Percentiles rank a stretch among this genome's conserved stretches.
Evolutionary conservation across 805 yeast species (phyloP).

Genomic region (Nakazawaea laoshanensis): DNA sequence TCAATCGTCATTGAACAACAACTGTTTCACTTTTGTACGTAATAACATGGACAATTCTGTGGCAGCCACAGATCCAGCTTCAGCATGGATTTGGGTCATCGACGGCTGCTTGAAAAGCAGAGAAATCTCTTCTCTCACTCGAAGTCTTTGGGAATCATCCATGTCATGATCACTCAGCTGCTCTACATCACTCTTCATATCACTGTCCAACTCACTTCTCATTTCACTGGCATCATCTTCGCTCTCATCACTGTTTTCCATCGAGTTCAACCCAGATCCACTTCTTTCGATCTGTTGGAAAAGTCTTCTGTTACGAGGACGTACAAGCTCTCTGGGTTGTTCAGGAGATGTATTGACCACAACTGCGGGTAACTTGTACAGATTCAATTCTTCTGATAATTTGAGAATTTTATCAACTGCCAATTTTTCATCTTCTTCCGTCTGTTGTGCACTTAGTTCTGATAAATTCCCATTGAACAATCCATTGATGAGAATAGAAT

Average conservation of each 20-base stretch:
- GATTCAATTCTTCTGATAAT: conserved; percentile 2
- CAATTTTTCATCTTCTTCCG: conserved; percentile 1
- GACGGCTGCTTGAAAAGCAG: conserved; percentile 6
- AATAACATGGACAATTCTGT: conserved; percentile 5
- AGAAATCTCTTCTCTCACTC: background rate
- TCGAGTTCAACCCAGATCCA: too few species aligned
- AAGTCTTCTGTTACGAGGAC: too few species aligned
- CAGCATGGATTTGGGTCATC: background rate
- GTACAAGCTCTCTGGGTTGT: too few species aligned
- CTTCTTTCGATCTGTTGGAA: too few species aligned
- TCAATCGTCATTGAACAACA: conserved; percentile 4
- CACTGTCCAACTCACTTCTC: conserved; percentile 1
- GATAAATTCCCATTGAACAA: conserved; percentile 18
- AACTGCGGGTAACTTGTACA: conserved; percentile 1
- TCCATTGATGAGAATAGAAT: conserved; percentile 27
- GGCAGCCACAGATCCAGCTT: conserved; percentile 4
- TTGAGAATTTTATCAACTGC: conserved; percentile 1
- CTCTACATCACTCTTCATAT: conserved; percentile 12
- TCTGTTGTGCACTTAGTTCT: too few species aligned
- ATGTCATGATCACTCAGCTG: background rate
- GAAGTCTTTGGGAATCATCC: background rate
- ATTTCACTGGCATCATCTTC: background rate
- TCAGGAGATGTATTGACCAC: conserved; percentile 5
- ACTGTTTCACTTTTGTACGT: conserved; percentile 5
- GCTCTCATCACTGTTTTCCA: too few species aligned